Conservation (phyloP, 306 rosid genomes). For the Rubus idaeus region DNA sequence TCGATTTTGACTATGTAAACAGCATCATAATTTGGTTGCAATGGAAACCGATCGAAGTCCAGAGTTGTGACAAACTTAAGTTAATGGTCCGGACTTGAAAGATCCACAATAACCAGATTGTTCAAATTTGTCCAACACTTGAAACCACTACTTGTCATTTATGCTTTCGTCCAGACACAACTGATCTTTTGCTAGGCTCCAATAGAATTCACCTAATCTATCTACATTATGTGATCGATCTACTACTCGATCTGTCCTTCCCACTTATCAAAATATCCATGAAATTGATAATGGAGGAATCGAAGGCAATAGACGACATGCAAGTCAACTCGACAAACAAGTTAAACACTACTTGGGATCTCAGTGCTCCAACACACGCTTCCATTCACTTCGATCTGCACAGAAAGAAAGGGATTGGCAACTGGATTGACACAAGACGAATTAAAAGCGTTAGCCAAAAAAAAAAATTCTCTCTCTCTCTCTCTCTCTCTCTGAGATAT, state of each 20-base stretch:
- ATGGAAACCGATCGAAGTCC: neutral
- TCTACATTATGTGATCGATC: conserved; percentile 5
- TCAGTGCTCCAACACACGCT: conserved; percentile 35
- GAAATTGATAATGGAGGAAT: neutral
- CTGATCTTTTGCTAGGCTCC: neutral
- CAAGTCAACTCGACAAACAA: conserved; percentile 26
- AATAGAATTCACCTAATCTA: no score
- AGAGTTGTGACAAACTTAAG: neutral
- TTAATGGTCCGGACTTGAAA: no score
- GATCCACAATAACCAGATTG: neutral
- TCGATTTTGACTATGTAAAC: neutral
- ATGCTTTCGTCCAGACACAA: neutral
- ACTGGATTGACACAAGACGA: no score
- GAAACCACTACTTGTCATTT: neutral
- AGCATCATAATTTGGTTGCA: neutral
- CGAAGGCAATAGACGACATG: neutral
- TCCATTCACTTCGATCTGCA: conserved; percentile 24
- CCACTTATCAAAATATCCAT: conserved; percentile 18
- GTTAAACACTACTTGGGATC: conserved; percentile 14
- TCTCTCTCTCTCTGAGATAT: no score
- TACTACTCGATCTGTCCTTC: neutral
- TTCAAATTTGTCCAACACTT: neutral
- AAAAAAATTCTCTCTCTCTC: no score
- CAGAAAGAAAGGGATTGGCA: neutral
- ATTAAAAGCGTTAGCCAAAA: no score